Evolutionary conservation across 176 grass and related monocot species (phyloP), one percentile per base, ranked within the genome.

Genomic region (Avena sativa): DNA sequence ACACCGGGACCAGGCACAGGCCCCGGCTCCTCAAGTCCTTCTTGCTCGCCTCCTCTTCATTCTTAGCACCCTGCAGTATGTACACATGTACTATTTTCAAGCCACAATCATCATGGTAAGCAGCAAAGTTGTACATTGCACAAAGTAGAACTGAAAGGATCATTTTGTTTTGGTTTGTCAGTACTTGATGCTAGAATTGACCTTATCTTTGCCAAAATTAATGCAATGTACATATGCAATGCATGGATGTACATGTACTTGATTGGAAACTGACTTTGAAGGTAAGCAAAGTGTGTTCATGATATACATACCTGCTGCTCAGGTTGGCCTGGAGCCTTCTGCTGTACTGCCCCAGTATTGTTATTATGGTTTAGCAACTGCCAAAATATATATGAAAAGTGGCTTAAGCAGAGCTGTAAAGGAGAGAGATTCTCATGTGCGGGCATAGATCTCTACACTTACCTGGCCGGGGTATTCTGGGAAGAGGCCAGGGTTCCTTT

Each of bases 381-480:
- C 89, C 3, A 69, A 88, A 91, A 71, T 78, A 86, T 83, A 25
- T 12, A 71, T 74, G 19, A 59, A 78, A 90, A 76, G 81, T 53
- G 14, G 60, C 12, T 70, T 62, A 74, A 75, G 38, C 5, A 52
- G n/a, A 32, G 76, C 61, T 77, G 81, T 84, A 88, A 85, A 90
- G 86, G 7, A 2, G 30, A 11, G 48, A 83, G 51, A 76, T 83
- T 86, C 64, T 87, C 60, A 81, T 85, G 76, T 76, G 51, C 40
- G 43, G 26, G 6, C 48, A 70, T 50, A 44, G 49, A n/a, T 77
- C 57, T 77, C 12, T 15, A 77, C 60, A 77, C 60, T 84, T 88
- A 92, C 95, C 92, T 97, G 95, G 73, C 92, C 92, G 55, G 92
- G 95, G 90, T 91, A 93, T 84, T 97, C 95, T 79, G 95, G 91